Evolutionary conservation across 1,139 yeast species (phyloP).

Genomic region (Scheffersomyces parashehatae): DNA sequence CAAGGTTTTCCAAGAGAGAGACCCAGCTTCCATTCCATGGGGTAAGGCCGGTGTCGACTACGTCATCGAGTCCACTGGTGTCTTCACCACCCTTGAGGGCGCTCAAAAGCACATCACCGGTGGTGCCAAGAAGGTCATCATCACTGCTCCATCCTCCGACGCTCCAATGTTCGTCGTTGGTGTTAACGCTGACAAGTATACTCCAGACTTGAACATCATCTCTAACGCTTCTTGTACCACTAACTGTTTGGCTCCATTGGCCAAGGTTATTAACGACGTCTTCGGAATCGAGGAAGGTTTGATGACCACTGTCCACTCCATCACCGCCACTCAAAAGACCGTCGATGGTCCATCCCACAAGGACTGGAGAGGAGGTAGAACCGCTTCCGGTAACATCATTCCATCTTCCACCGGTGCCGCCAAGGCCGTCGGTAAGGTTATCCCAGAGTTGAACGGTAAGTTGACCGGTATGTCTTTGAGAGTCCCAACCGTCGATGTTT

Average conservation of each 20-base stretch:
- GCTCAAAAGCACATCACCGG: constrained; percentile 79
- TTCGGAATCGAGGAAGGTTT: constrained; percentile 85
- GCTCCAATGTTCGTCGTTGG: constrained; percentile 91
- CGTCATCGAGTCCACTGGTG: constrained; percentile 89
- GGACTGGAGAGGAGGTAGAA: constrained; percentile 96
- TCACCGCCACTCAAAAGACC: constrained; percentile 89
- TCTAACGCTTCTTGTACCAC: constrained; percentile 92
- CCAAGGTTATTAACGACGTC: constrained; percentile 77
- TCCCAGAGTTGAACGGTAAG: constrained; percentile 85
- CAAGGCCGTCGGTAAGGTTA: constrained; percentile 89
- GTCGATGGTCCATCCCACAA: constrained; percentile 91
- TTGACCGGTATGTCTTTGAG: constrained; percentile 88
- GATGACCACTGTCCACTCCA: constrained; percentile 90
- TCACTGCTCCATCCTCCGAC: constrained; percentile 85
- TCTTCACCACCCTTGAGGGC: constrained; percentile 76
- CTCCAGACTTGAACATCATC: constrained; percentile 66
- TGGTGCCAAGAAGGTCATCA: constrained; percentile 88
- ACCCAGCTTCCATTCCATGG: constrained; percentile 83
- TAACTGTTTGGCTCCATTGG: constrained; percentile 87
- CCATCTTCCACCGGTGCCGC: constrained; percentile 94
- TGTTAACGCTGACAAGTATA: constrained; percentile 75
- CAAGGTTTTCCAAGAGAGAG: constrained; percentile 72
- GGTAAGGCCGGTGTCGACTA: constrained; percentile 73
- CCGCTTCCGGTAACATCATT: constrained; percentile 87
- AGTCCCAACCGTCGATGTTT: constrained; percentile 85